Percentiles rank a stretch among this genome's conserved stretches.
Evolutionary conservation across 1,284 basidiomycete genomes (phyloP).

Genomic region (Porodaedalea pini): DNA sequence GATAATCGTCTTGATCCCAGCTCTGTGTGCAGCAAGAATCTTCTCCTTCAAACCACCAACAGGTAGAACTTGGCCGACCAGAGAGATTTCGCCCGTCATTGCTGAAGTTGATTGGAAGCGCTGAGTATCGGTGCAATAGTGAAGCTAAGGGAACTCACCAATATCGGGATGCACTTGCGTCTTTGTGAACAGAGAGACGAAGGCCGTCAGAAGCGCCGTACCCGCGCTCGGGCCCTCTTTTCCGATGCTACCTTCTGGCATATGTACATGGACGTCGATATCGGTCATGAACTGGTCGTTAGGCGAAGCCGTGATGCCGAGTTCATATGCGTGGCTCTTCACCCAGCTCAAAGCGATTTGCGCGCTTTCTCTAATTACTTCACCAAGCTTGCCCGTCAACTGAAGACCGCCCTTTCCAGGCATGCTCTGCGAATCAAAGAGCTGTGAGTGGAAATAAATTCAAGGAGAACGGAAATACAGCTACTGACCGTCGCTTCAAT

Average conservation of each 20-base stretch:
- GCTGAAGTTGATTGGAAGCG: conserved; percentile 43
- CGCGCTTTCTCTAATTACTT: conserved; percentile 95
- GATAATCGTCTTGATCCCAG: conserved; percentile 88
- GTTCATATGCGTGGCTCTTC: conserved; percentile 83
- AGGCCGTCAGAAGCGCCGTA: conserved; percentile 87
- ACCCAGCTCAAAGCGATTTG: conserved; percentile 94
- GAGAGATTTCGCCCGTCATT: conserved; percentile 94
- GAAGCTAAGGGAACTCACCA: conserved; percentile 46
- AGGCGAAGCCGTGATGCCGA: conserved; percentile 76
- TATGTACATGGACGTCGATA: conserved; percentile 87
- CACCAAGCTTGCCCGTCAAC: conserved; percentile 94
- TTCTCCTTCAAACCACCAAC: conserved; percentile 95
- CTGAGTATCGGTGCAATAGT: conserved; percentile 11
- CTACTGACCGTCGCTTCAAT: conserved; percentile 83
- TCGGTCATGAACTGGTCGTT: conserved; percentile 80
- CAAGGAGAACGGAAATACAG: background rate
- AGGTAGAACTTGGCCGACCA: conserved; percentile 88
- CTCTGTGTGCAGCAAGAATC: conserved; percentile 90
- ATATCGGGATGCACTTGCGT: conserved; percentile 82
- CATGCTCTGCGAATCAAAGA: conserved; percentile 60
- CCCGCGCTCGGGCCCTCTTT: conserved; percentile 98
- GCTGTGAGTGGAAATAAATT: conserved; percentile 15
- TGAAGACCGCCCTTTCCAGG: conserved; percentile 88
- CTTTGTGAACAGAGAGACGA: conserved; percentile 88
- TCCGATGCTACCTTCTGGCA: conserved; percentile 96